These are phyloP conservation scores for Cladosporium sp. DNA, from an alignment of 2,329 filamentous ascomycete species.

Conservation along the genomic window DNA sequence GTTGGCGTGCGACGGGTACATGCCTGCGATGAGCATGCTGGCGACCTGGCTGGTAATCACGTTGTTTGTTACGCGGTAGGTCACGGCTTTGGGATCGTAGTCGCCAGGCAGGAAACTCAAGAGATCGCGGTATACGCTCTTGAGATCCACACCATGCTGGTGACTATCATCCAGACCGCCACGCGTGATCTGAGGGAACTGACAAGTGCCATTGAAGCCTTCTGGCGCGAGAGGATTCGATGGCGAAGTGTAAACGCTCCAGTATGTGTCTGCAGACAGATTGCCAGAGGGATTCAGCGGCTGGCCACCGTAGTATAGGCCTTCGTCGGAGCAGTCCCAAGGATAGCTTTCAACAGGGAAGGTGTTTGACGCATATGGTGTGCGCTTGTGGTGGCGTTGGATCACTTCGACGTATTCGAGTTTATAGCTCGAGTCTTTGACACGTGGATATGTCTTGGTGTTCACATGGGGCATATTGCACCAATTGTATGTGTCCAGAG, in stretches of 20 bases:
- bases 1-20: slow-evolving; percentile 48
- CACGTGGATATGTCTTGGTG: slow-evolving; percentile 55
- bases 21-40: slow-evolving; percentile 67
- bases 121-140: slow-evolving; percentile 68
- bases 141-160: slow-evolving; percentile 72
- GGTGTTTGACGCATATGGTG: slow-evolving; percentile 71
- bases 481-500: slow-evolving; percentile 69
- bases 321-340: slow-evolving; percentile 70
- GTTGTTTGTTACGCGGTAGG: slow-evolving; percentile 75
- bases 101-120: slow-evolving; percentile 61
- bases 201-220: slow-evolving; percentile 70
- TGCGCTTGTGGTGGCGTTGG: slow-evolving; percentile 81
- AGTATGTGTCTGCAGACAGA: slow-evolving; percentile 56
- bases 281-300: slow-evolving; percentile 48
- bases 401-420: slow-evolving; percentile 76
- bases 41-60: slow-evolving; percentile 78
- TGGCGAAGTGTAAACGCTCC: slow-evolving; percentile 58
- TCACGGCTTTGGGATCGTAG: slow-evolving; percentile 44
- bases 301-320: slow-evolving; percentile 65
- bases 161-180: slow-evolving; percentile 69
- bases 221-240: slow-evolving; percentile 63
- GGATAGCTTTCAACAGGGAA: slow-evolving; percentile 69
- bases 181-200: slow-evolving; percentile 76
- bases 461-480: slow-evolving; percentile 89
- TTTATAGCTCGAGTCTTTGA: slow-evolving; percentile 52